Evolutionary conservation across 1,139 yeast species (phyloP), one percentile per base, ranked within the genome.

Genomic region (Zygosaccharomyces sapae): DNA sequence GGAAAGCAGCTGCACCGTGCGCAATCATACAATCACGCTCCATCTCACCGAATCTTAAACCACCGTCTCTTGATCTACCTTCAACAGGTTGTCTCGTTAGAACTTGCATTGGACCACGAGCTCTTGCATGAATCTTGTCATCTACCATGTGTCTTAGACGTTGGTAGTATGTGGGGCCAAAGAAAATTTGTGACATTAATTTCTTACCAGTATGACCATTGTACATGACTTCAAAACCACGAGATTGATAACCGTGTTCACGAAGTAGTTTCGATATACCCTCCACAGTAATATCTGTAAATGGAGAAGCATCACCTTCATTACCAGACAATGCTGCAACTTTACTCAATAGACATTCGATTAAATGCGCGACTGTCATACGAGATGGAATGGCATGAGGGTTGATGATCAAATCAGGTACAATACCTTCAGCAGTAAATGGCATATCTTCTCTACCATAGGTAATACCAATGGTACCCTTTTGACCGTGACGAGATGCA

Each of bases 1-100:
- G 78, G 75, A 92, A 92, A 6, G 97, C 95, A 1, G 98, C 97
- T 2, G 97, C 97, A 67, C 98, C 98, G 69, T 92, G 97, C 3
- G 98, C 98, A 76, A 92, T 92, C 96, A 94, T 92, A 85, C 98
- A 92, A 76, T 94, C 98, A 76, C 98, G 88, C 72, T 92, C 99
- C 99, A 92, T 92, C 73, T 92, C 99, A 66, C 99, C 99, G 79
- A 92, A 94, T 72, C 99, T 89, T 68, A 92, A 76, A 59, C 99
- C 99, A 80, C 99, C 99, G 71, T 92, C 98, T 73, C 98, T 81
- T 20, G 97, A 90, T 72, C 98, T 83, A 82, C 99, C 99, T 71
- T 94, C 99, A 50, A 90, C 97, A 7, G 99, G 99, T 70, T 92
- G 99, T 72, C 98, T 85, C 5, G 99, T 92, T 69, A 92, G 76